Percentiles rank a stretch among this genome's conserved stretches.
phyloP scores from a whole-genome alignment of 73 alveolate genomes.

The Tetrahymena borealis region DNA sequence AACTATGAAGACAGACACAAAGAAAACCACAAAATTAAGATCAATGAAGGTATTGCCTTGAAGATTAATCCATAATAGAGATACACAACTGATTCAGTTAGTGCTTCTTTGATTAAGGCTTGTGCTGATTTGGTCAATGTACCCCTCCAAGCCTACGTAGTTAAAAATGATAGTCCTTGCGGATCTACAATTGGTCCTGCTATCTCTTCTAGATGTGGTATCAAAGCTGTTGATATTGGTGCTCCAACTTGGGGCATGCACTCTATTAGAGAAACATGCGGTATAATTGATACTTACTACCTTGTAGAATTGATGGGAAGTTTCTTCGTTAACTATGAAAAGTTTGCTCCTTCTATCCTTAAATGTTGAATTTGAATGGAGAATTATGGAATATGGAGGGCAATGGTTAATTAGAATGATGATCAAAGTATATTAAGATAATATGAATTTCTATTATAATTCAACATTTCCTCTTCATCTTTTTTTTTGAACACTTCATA shows the following conservation, averaged over 20 bases:
- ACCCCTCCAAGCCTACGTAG: constrained; percentile 77
- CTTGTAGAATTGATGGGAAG: not conserved
- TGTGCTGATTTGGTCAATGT: constrained; percentile 43
- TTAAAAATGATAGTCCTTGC: constrained; percentile 81
- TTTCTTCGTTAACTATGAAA: not conserved
- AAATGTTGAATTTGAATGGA: not conserved
- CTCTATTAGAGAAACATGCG: constrained; percentile 54
- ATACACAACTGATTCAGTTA: constrained; percentile 61
- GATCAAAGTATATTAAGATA: no score
- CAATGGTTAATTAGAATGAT: no score
- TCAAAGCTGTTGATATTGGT: constrained; percentile 79
- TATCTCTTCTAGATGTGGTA: constrained; percentile 56
- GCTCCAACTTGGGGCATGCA: constrained; percentile 85
- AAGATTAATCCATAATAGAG: constrained; percentile 53
- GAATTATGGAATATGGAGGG: not conserved
- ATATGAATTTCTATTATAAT: no score
- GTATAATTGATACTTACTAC: not conserved
- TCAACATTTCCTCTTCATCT: no score
- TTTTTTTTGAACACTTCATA: no score
- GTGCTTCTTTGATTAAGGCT: constrained; percentile 56
- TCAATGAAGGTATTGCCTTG: constrained; percentile 57
- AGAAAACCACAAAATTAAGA: constrained; percentile 45
- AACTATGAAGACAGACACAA: constrained; percentile 3
- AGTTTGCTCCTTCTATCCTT: not conserved
- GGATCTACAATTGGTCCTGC: constrained; percentile 88